These are phyloP conservation scores for Brasenia schreberi DNA, from an alignment of 164 flowering plant genomes.

Conservation along the genomic window DNA sequence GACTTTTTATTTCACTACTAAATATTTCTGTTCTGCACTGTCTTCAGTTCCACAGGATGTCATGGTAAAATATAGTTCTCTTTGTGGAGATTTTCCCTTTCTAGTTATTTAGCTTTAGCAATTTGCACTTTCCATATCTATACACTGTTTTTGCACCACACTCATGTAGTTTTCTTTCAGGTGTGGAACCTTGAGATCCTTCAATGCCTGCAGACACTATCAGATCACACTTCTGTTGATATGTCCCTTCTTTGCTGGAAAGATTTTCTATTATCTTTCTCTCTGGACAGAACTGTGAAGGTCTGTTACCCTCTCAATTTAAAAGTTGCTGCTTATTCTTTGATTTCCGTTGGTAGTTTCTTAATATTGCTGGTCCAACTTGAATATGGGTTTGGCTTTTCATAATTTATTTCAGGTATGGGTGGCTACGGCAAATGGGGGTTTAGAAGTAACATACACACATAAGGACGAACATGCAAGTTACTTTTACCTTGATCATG, in stretches of 20 bases:
- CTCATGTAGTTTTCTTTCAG: slow-evolving; percentile 15
- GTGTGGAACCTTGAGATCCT: slow-evolving; percentile 73
- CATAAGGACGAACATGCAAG: slow-evolving; percentile 87
- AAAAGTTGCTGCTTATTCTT: not conserved
- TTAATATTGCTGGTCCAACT: slow-evolving; percentile 1
- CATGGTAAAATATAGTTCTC: too few relatives aligned
- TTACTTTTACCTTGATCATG: not conserved
- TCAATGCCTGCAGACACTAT: slow-evolving; percentile 71
- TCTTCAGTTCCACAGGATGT: too few relatives aligned
- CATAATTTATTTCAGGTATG: slow-evolving; percentile 46
- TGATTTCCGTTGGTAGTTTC: not conserved
- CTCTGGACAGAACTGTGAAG: slow-evolving; percentile 84
- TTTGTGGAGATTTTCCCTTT: too few relatives aligned
- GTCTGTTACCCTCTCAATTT: slow-evolving; percentile 16
- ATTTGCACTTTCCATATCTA: too few relatives aligned
- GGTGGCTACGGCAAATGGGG: slow-evolving; percentile 72
- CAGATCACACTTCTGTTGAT: slow-evolving; percentile 70
- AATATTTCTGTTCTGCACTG: too few relatives aligned
- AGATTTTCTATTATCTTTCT: slow-evolving; percentile 75
- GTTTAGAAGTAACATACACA: slow-evolving; percentile 79
- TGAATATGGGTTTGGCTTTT: too few relatives aligned
- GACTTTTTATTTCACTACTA: too few relatives aligned
- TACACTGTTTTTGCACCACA: too few relatives aligned
- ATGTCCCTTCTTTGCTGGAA: slow-evolving; percentile 97
- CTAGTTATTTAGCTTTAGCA: too few relatives aligned